Evolutionary conservation across 208 protist species (phyloP).

Genomic region (Leishmania mexicana): DNA sequence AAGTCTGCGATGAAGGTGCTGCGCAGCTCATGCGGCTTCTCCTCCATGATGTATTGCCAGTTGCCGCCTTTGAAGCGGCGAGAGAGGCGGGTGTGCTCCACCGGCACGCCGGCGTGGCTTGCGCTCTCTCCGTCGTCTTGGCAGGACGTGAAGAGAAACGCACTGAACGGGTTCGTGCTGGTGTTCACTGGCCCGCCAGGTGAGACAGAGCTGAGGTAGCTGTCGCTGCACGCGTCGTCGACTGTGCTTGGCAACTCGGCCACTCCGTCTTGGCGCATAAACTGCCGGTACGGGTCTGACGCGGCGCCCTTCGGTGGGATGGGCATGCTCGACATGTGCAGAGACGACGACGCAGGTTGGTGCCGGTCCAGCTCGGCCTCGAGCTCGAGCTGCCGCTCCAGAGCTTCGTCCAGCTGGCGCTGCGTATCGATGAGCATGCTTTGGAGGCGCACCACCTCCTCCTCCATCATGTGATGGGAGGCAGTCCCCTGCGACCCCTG

Average conservation of each 20-base stretch:
- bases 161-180: slow-evolving; percentile 1
- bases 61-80: slow-evolving; percentile 48
- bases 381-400: slow-evolving; percentile 14
- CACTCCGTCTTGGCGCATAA: slow-evolving; percentile 16
- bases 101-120: not conserved
- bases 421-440: slow-evolving; percentile 4
- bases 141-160: not conserved
- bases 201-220: not conserved
- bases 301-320: not conserved
- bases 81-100: slow-evolving; percentile 26
- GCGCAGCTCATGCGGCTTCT: slow-evolving; percentile 58
- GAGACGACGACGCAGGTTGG: not conserved
- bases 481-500: not conserved
- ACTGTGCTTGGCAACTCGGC: slow-evolving; percentile 10
- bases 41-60: slow-evolving; percentile 53
- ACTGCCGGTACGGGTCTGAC: slow-evolving; percentile 6
- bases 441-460: slow-evolving; percentile 9
- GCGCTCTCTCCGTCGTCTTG: not conserved
- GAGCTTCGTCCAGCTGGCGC: slow-evolving; percentile 6
- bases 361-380: slow-evolving; percentile 6
- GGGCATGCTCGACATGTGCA: not conserved
- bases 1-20: slow-evolving; percentile 47
- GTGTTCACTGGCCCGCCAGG: not conserved
- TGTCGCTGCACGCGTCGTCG: slow-evolving; percentile 8
- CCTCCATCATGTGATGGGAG: not conserved